Percentiles rank a stretch among this genome's conserved stretches.
phyloP scores from a whole-genome alignment of 768 basidiomycete genomes.

The Mycena epipterygia region DNA sequence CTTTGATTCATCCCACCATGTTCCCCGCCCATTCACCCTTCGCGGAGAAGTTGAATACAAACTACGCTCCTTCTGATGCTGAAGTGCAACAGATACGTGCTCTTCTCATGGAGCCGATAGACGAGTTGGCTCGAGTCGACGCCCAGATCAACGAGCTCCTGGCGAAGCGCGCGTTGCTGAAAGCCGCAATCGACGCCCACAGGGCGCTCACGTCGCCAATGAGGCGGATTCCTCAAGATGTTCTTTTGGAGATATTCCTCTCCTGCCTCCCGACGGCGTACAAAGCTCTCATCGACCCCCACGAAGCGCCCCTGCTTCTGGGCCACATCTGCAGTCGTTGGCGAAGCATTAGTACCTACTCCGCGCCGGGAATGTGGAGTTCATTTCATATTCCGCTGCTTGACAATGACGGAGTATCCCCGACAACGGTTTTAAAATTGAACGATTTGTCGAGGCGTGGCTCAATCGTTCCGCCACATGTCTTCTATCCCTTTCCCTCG shows the following conservation, averaged over 20 bases:
- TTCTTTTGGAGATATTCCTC: conserved; percentile 10
- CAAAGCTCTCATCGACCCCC: neutral
- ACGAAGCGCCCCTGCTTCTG: conserved; percentile 1
- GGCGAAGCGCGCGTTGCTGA: neutral
- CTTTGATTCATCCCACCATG: too few species aligned
- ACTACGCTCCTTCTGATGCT: conserved; percentile 6
- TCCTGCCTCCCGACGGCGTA: neutral
- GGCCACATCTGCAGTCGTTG: conserved; percentile 8
- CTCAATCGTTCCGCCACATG: neutral
- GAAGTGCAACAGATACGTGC: neutral
- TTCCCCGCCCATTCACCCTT: conserved; percentile 13
- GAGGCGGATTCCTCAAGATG: conserved; percentile 1
- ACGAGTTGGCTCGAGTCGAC: neutral
- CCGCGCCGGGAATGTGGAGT: conserved; percentile 10
- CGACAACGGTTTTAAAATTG: neutral
- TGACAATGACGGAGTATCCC: neutral
- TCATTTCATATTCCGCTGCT: conserved; percentile 10
- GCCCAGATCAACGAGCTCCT: neutral
- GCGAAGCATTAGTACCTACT: conserved; percentile 9
- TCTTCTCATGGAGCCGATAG: neutral
- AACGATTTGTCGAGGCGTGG: neutral
- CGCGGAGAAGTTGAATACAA: conserved; percentile 3
- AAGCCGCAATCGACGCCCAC: conserved; percentile 6
- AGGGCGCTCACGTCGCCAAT: conserved; percentile 3
- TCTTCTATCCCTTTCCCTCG: neutral